Conservation (phyloP, 2,329 filamentous ascomycete genomes). For the Fusarium pininemorale region DNA sequence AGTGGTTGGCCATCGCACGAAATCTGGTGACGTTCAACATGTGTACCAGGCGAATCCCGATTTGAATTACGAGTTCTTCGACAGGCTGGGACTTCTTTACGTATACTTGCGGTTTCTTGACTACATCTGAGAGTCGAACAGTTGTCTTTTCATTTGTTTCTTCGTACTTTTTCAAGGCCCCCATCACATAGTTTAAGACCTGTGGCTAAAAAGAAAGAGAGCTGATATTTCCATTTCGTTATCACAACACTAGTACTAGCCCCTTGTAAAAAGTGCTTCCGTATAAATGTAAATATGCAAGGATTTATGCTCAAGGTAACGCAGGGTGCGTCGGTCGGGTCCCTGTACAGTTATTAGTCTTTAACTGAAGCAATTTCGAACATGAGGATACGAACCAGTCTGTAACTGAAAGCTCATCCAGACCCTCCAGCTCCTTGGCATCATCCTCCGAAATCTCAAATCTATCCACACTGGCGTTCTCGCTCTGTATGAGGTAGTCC, state of each 20-base stretch:
- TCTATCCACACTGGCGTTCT: too few relatives aligned
- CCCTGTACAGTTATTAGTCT: too few relatives aligned
- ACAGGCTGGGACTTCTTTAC: accelerated
- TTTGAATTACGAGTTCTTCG: neutral
- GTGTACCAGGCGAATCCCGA: neutral
- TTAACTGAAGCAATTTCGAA: too few relatives aligned
- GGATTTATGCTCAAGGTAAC: too few relatives aligned
- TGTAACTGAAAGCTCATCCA: too few relatives aligned
- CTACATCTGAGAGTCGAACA: neutral
- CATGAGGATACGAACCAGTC: too few relatives aligned
- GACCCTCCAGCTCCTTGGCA: accelerated
- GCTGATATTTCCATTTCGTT: neutral
- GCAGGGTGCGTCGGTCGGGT: too few relatives aligned
- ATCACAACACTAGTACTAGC: neutral
- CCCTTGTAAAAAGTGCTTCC: neutral
- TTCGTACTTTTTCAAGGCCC: neutral
- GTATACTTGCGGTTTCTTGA: neutral
- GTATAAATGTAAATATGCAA: neutral
- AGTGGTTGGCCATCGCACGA: neutral
- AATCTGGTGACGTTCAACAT: neutral
- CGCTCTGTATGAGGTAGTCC: too few relatives aligned
- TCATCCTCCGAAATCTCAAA: too few relatives aligned
- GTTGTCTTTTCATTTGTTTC: neutral
- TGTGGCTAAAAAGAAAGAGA: neutral
- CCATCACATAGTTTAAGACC: neutral